Percentiles rank a stretch among this genome's conserved stretches.
phyloP scores from a whole-genome alignment of 805 yeast species.

The Candida insectorum region DNA sequence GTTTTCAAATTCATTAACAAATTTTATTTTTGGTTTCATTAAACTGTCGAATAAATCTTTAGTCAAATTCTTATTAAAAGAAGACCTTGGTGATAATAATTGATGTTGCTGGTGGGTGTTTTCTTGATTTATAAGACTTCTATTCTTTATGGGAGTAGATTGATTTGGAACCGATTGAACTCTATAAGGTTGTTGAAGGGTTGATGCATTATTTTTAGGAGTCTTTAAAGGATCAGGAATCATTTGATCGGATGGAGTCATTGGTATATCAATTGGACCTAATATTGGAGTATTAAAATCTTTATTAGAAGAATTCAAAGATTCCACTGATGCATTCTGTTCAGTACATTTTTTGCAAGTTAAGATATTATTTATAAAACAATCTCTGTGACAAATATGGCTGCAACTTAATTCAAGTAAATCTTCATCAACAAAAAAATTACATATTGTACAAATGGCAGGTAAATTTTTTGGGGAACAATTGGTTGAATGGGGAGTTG shows the following conservation, averaged over 20 bases:
- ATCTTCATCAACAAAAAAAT: conserved; percentile 13
- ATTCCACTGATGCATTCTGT: neutral
- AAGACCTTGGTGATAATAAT: conserved; percentile 14
- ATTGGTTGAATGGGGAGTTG: conserved; percentile 1
- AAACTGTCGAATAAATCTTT: conserved; percentile 13
- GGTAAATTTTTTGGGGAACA: neutral
- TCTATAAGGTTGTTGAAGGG: neutral
- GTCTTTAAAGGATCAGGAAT: conserved; percentile 13
- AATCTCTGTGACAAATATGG: conserved; percentile 24
- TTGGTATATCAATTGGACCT: conserved; percentile 13
- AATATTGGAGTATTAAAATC: conserved; percentile 6
- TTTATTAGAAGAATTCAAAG: neutral
- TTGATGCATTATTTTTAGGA: too few relatives aligned
- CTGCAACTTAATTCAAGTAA: conserved; percentile 19
- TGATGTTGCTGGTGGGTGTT: conserved; percentile 8
- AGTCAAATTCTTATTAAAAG: conserved; percentile 13
- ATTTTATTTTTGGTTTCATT: conserved; percentile 14
- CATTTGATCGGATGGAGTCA: conserved; percentile 16
- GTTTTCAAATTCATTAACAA: conserved; percentile 5
- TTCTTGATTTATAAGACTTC: conserved; percentile 1
- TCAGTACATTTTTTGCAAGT: conserved; percentile 13
- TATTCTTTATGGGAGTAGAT: too few relatives aligned
- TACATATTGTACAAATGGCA: conserved; percentile 11
- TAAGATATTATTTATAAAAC: conserved; percentile 15
- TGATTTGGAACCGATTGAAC: conserved; percentile 1